A percentile compares a stretch with the other conserved stretches of the same genome.
These are phyloP conservation scores for Cercospora zeina DNA, from an alignment of 2,329 filamentous ascomycete genomes.

Conservation along the genomic window DNA sequence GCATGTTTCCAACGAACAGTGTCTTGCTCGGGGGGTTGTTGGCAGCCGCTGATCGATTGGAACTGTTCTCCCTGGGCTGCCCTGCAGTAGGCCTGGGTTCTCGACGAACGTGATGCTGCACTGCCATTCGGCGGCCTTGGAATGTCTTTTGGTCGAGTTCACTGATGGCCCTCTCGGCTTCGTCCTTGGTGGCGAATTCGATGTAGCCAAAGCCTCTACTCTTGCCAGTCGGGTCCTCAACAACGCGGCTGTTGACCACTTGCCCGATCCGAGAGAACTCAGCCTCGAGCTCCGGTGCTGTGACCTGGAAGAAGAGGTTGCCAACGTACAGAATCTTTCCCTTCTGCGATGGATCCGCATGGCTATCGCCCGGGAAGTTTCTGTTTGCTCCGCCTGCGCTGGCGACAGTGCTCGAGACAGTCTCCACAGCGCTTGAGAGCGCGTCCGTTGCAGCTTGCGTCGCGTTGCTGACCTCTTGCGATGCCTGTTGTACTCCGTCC, in stretches of 20 bases:
- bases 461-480: constrained; percentile 30
- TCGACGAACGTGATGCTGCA: constrained; percentile 56
- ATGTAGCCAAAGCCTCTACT: constrained; percentile 73
- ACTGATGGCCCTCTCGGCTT: constrained; percentile 58
- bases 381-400: constrained; percentile 4
- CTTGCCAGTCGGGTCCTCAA: constrained; percentile 62
- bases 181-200: constrained; percentile 56
- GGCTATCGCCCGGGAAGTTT: not conserved
- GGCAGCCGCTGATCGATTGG: not conserved
- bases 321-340: constrained; percentile 61
- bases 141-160: constrained; percentile 61
- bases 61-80: not conserved
- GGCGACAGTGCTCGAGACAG: constrained; percentile 17
- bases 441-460: constrained; percentile 24
- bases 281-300: constrained; percentile 59
- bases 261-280: constrained; percentile 62
- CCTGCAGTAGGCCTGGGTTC: constrained; percentile 5
- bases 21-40: constrained; percentile 59
- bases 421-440: constrained; percentile 20
- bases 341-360: constrained; percentile 30
- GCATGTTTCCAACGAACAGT: constrained; percentile 82
- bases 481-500: constrained; percentile 24
- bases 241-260: constrained; percentile 55
- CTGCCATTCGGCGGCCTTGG: constrained; percentile 64
- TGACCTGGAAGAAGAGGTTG: constrained; percentile 70